Conservation (phyloP, 2,329 filamentous ascomycete species). For the Xylaria sp. region DNA sequence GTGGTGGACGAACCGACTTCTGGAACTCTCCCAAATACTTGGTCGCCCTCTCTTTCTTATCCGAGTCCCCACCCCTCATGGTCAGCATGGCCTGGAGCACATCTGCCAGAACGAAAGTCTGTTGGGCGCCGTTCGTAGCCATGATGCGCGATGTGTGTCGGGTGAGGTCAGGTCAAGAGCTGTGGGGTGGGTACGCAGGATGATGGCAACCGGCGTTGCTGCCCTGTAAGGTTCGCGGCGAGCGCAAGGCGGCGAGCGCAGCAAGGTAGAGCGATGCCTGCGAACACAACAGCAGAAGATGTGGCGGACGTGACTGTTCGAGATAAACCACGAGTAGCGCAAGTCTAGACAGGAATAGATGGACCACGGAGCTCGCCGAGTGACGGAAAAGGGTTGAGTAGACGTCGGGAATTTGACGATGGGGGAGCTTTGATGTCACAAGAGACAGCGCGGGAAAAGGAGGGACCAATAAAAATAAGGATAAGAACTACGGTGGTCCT, state of each 20-base stretch:
- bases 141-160: constrained; percentile 53
- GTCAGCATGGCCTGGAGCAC: constrained; percentile 88
- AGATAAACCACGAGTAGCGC: neutral
- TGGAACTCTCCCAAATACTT: constrained; percentile 93
- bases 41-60: constrained; percentile 87
- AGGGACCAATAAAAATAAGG: constrained; percentile 37
- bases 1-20: constrained; percentile 78
- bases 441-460: constrained; percentile 25
- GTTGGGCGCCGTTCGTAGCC: constrained; percentile 69
- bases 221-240: constrained; percentile 23
- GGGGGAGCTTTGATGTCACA: constrained; percentile 13
- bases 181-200: constrained; percentile 37
- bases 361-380: constrained; percentile 17
- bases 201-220: constrained; percentile 31
- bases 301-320: neutral
- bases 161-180: constrained; percentile 33
- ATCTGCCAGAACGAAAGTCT: constrained; percentile 74
- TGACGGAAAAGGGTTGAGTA: constrained; percentile 8
- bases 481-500: too few relatives aligned
- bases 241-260: constrained; percentile 10
- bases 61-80: constrained; percentile 84
- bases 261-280: constrained; percentile 2
- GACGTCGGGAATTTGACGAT: neutral
- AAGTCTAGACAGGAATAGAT: constrained; percentile 8
- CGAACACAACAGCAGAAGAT: constrained; percentile 7